Evolutionary conservation across 2,329 filamentous ascomycete species (phyloP).

Genomic region (Dothistroma septosporum): DNA sequence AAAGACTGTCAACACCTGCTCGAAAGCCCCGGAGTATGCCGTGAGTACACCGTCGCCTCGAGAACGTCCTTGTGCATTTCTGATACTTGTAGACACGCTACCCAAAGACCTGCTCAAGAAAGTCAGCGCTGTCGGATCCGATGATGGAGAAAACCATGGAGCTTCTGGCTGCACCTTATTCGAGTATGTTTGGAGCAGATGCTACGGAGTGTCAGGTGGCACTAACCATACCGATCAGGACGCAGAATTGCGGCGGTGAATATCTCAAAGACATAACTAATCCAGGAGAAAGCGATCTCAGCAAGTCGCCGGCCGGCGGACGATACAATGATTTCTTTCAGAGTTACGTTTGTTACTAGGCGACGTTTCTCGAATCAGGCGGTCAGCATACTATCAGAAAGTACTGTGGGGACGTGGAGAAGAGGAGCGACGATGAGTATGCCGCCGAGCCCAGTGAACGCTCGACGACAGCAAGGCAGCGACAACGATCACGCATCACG

Average conservation of each 20-base stretch:
- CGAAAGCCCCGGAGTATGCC: slow-evolving; percentile 20
- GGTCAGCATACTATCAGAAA: neutral
- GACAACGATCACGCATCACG: neutral
- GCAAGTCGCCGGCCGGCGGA: slow-evolving; percentile 7
- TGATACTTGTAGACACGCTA: slow-evolving; percentile 16
- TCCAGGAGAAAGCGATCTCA: slow-evolving; percentile 15
- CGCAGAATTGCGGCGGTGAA: slow-evolving; percentile 12
- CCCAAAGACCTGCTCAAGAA: slow-evolving; percentile 11
- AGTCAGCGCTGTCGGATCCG: slow-evolving; percentile 17
- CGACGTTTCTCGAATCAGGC: neutral
- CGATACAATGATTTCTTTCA: slow-evolving; percentile 16
- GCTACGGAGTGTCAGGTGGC: neutral
- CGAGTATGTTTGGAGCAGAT: slow-evolving; percentile 10
- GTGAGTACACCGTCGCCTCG: slow-evolving; percentile 8
- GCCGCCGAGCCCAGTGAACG: neutral
- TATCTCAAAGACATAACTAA: slow-evolving; percentile 7
- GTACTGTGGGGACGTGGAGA: neutral
- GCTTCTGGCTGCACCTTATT: slow-evolving; percentile 20
- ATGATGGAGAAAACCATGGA: slow-evolving; percentile 6
- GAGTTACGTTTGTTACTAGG: slow-evolving; percentile 21
- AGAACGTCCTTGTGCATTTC: neutral
- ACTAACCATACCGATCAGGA: slow-evolving; percentile 9
- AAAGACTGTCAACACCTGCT: slow-evolving; percentile 16
- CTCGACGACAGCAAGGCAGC: neutral
- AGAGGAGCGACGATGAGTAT: neutral